Conservation (phyloP, 2,329 filamentous ascomycete genomes). For the Amauroascus niger region DNA sequence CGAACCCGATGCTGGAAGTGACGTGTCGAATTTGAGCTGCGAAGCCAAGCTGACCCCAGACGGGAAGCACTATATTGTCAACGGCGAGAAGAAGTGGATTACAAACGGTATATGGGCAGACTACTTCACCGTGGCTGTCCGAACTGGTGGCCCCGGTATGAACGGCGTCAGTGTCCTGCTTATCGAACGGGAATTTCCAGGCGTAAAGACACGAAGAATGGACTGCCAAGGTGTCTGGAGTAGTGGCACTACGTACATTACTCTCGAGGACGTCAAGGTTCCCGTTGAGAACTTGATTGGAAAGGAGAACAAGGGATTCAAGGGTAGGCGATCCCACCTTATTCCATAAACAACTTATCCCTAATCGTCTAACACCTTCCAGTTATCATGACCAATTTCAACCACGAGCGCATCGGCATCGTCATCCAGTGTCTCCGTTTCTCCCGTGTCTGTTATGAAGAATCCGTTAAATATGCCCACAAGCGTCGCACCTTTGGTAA, state of each 20-base stretch:
- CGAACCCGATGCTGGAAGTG: constrained; percentile 86
- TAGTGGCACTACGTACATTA: constrained; percentile 91
- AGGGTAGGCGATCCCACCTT: constrained; percentile 42
- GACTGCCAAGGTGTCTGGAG: constrained; percentile 98
- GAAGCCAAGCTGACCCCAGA: constrained; percentile 92
- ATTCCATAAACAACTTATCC: neutral
- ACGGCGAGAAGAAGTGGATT: constrained; percentile 99
- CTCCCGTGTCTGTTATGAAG: constrained; percentile 92
- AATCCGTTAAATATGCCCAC: constrained; percentile 91
- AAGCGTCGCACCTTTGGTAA: constrained; percentile 96
- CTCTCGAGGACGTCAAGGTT: constrained; percentile 98
- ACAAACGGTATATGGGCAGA: constrained; percentile 95
- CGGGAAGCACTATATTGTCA: constrained; percentile 98
- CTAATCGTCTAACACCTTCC: constrained; percentile 10
- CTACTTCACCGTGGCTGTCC: constrained; percentile 95
- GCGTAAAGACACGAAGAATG: constrained; percentile 89
- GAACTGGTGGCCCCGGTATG: constrained; percentile 82
- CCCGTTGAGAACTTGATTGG: constrained; percentile 97
- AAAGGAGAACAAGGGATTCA: constrained; percentile 97
- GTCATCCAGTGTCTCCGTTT: constrained; percentile 96
- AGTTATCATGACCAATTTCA: constrained; percentile 99
- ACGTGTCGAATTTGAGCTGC: constrained; percentile 90
- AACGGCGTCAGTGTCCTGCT: constrained; percentile 83
- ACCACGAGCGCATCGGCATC: constrained; percentile 97
- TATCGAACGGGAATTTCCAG: constrained; percentile 74